Evolutionary conservation across 208 protist species (phyloP).

Genomic region (Leishmania lainsoni): DNA sequence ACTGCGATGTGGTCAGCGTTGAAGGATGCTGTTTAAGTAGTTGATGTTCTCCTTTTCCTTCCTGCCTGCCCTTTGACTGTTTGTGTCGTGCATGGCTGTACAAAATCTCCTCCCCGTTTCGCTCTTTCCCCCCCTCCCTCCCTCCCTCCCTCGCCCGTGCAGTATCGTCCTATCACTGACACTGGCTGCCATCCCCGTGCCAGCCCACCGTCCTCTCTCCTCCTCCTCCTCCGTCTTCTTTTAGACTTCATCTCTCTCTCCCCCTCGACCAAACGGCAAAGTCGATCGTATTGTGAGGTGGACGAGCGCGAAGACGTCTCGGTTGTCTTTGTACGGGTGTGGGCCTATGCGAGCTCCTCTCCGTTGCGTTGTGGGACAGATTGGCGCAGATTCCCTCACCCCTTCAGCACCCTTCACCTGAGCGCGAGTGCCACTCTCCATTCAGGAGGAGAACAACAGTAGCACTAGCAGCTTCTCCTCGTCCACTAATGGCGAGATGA

Average conservation of each 20-base stretch:
- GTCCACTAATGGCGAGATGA: background rate
- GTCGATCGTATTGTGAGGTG: background rate
- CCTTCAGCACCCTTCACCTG: background rate
- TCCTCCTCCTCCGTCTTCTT: background rate
- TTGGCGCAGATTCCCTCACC: background rate
- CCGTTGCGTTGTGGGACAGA: background rate
- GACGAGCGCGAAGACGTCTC: background rate
- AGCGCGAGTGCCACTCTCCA: background rate
- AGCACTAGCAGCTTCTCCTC: background rate
- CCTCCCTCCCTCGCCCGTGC: background rate
- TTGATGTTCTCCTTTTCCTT: background rate
- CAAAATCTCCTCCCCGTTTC: background rate
- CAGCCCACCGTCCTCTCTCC: background rate
- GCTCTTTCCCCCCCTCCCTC: background rate
- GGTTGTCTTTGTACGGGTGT: background rate
- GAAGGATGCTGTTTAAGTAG: background rate
- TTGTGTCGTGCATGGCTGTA: background rate
- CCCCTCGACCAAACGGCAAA: background rate
- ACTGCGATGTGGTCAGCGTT: background rate
- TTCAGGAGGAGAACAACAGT: background rate
- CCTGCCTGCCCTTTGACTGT: too few relatives aligned
- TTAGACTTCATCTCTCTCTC: background rate
- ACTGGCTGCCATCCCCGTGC: background rate
- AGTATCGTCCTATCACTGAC: conserved; percentile 2
- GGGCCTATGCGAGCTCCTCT: background rate